Percentiles rank a stretch among this genome's conserved stretches.
Evolutionary conservation across 176 grass and related monocot genomes (phyloP).

Genomic region (Rhynchospora tenuis): DNA sequence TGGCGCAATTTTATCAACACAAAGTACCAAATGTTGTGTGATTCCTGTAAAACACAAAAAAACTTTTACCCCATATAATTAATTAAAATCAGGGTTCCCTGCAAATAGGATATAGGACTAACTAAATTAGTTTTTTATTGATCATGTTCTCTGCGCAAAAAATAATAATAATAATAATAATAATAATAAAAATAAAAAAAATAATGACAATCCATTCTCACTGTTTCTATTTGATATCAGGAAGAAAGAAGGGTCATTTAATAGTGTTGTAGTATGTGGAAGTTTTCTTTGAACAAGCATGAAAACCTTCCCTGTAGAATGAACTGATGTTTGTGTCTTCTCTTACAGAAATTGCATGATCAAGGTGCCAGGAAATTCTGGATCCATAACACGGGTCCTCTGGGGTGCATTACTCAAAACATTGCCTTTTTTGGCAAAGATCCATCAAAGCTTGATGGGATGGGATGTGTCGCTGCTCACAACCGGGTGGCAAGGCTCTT

Average conservation of each 20-base stretch:
- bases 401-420: constrained; percentile 94
- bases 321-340: constrained; percentile 1
- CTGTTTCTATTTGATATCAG: neutral
- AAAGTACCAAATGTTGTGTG: neutral
- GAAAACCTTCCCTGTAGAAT: neutral
- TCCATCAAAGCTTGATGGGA: constrained; percentile 61
- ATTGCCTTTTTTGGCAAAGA: constrained; percentile 77
- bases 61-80: neutral
- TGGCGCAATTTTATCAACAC: neutral
- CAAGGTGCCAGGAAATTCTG: constrained; percentile 97
- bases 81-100: neutral
- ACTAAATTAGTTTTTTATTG: neutral
- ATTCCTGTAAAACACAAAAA: neutral
- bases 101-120: neutral
- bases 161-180: too few species aligned
- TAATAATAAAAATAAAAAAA: neutral
- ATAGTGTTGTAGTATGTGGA: neutral
- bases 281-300: neutral
- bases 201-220: neutral
- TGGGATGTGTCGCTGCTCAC: constrained; percentile 76
- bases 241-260: neutral
- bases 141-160: neutral
- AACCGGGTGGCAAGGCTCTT: constrained; percentile 83
- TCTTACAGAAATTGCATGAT: constrained; percentile 71
- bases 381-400: constrained; percentile 98